phyloP scores from a whole-genome alignment of 2,329 filamentous ascomycete species.

The Calonectria montana region DNA sequence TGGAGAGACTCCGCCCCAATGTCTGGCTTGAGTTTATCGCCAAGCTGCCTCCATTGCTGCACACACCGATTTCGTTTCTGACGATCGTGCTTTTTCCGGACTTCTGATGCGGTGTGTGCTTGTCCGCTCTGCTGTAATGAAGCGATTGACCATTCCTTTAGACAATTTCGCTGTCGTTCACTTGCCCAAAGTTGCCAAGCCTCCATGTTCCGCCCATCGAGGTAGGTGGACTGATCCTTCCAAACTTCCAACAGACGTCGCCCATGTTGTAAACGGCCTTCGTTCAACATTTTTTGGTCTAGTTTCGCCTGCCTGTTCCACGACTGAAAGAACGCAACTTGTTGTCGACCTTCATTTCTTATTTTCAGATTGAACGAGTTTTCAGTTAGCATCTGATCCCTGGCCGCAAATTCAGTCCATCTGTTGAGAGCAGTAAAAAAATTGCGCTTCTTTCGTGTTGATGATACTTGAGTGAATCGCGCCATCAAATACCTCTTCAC shows the following conservation, averaged over 20 bases:
- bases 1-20: slow-evolving; percentile 22
- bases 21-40: slow-evolving; percentile 27
- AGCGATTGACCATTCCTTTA: slow-evolving; percentile 53
- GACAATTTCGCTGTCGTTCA: slow-evolving; percentile 46
- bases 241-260: slow-evolving; percentile 39
- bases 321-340: slow-evolving; percentile 14
- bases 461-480: slow-evolving; percentile 50
- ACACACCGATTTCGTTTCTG: slow-evolving; percentile 47
- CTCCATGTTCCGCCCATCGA: slow-evolving; percentile 40
- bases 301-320: slow-evolving; percentile 38
- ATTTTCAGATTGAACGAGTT: slow-evolving; percentile 29
- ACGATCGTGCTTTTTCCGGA: slow-evolving; percentile 46
- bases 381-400: slow-evolving; percentile 24
- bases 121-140: slow-evolving; percentile 51
- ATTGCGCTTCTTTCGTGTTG: slow-evolving; percentile 45
- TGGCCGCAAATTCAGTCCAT: slow-evolving; percentile 41
- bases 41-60: slow-evolving; percentile 46
- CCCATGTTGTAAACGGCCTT: slow-evolving; percentile 34
- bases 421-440: slow-evolving; percentile 47
- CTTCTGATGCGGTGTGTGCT: slow-evolving; percentile 50
- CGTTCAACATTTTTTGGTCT: slow-evolving; percentile 30
- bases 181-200: slow-evolving; percentile 48
- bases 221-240: slow-evolving; percentile 32
- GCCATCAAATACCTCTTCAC: slow-evolving; percentile 49
- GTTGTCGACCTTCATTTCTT: slow-evolving; percentile 23